Evolutionary conservation across 768 basidiomycete genomes (phyloP).

Genomic region (Tulasnella sp.): DNA sequence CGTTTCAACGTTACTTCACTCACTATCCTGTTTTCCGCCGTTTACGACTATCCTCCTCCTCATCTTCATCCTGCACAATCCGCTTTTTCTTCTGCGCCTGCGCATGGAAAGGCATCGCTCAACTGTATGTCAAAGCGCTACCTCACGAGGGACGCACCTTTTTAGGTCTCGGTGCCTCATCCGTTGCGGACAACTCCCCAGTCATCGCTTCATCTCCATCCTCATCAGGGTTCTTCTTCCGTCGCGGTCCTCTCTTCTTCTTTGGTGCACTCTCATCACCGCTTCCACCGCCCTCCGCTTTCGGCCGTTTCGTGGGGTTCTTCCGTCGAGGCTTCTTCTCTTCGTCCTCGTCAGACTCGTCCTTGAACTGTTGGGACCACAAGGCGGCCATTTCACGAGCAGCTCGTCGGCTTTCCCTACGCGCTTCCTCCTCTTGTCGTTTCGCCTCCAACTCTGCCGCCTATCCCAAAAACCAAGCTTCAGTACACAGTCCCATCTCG

Average conservation of each 20-base stretch:
- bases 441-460: constrained; percentile 49
- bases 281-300: constrained; percentile 4
- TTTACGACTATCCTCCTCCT: constrained; percentile 43
- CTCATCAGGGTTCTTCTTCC: constrained; percentile 56
- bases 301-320: constrained; percentile 35
- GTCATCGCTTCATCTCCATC: constrained; percentile 33
- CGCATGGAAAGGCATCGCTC: not conserved
- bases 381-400: constrained; percentile 69
- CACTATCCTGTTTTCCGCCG: constrained; percentile 34
- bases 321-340: constrained; percentile 33
- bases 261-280: constrained; percentile 31
- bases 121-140: not conserved
- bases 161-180: constrained; percentile 34
- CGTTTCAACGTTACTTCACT: not conserved
- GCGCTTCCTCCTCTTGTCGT: constrained; percentile 54
- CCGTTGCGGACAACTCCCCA: constrained; percentile 2
- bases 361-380: constrained; percentile 57
- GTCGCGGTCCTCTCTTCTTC: constrained; percentile 58
- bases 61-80: constrained; percentile 63
- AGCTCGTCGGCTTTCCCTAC: constrained; percentile 65
- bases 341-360: constrained; percentile 66
- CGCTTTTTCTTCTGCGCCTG: constrained; percentile 46
- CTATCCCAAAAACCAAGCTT: constrained; percentile 33
- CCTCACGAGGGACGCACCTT: constrained; percentile 38
- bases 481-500: not conserved